A percentile compares a stretch with the other conserved stretches of the same genome.
Conservation (phyloP, 2,329 filamentous ascomycete genomes). For the Ophiocordyceps robertsii region DNA sequence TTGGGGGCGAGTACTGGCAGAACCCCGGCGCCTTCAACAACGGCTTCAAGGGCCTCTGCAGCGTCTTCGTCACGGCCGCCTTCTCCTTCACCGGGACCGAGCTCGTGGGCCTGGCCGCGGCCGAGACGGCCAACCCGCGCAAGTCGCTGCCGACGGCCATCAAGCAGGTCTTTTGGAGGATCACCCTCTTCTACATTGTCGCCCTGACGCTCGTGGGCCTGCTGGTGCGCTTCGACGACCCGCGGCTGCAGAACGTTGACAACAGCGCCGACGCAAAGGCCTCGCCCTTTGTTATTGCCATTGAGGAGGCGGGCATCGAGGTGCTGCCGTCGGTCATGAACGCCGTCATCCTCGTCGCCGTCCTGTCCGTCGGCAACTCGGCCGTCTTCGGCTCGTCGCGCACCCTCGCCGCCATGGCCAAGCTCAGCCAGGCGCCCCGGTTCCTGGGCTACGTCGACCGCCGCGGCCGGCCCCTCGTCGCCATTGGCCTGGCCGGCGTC, state of each 20-base stretch:
- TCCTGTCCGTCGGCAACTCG: constrained; percentile 83
- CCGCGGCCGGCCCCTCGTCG: constrained; percentile 63
- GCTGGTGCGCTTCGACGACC: constrained; percentile 61
- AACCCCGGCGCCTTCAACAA: constrained; percentile 74
- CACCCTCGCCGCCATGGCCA: constrained; percentile 78
- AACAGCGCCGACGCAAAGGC: constrained; percentile 54
- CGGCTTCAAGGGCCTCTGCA: constrained; percentile 72
- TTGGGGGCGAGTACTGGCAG: constrained; percentile 66
- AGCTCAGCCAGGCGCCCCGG: constrained; percentile 70
- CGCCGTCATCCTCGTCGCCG: constrained; percentile 81
- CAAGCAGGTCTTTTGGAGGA: constrained; percentile 93
- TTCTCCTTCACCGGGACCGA: constrained; percentile 69
- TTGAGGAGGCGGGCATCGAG: constrained; percentile 68
- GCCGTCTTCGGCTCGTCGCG: constrained; percentile 84
- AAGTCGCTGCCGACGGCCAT: constrained; percentile 76
- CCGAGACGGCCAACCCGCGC: constrained; percentile 65
- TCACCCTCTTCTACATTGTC: constrained; percentile 79
- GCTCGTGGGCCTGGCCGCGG: constrained; percentile 62
- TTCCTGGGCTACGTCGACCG: constrained; percentile 73
- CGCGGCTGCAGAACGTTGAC: constrained; percentile 42
- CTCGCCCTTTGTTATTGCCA: constrained; percentile 89
- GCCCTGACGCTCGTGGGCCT: constrained; percentile 70
- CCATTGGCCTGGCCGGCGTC: constrained; percentile 52
- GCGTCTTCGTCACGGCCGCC: constrained; percentile 62
- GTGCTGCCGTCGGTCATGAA: constrained; percentile 85